These are phyloP conservation scores for Biscogniauxia marginata DNA, from an alignment of 2,329 filamentous ascomycete genomes.

Conservation along the genomic window DNA sequence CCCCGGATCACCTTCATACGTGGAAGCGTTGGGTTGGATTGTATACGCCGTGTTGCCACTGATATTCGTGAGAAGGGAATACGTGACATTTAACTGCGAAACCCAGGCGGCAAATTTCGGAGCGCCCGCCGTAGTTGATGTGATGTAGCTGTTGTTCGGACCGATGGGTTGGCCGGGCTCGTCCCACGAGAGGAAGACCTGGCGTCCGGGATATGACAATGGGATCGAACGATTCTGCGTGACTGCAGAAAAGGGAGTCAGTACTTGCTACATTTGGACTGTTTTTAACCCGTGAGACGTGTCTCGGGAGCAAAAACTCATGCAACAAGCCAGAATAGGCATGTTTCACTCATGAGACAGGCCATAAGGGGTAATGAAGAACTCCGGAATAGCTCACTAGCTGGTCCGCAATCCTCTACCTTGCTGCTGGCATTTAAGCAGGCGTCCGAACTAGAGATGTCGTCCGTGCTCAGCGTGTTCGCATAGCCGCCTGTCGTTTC, in stretches of 20 bases:
- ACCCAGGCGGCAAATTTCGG: constrained; percentile 75
- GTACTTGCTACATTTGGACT: too few species aligned
- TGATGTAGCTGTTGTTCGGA: constrained; percentile 81
- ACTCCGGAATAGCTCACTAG: too few species aligned
- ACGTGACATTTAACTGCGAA: constrained; percentile 73
- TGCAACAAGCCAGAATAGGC: too few species aligned
- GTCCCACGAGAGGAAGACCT: constrained; percentile 73
- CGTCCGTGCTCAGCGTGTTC: constrained; percentile 52
- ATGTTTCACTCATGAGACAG: too few species aligned
- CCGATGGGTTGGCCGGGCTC: constrained; percentile 65
- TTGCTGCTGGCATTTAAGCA: constrained; percentile 58
- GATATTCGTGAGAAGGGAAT: constrained; percentile 57
- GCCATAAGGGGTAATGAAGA: too few species aligned
- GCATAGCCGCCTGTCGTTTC: constrained; percentile 63
- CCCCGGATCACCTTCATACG: constrained; percentile 65
- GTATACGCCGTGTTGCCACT: constrained; percentile 61
- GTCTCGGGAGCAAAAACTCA: too few species aligned
- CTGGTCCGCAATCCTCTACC: constrained; percentile 59
- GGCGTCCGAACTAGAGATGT: constrained; percentile 42
- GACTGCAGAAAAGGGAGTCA: too few species aligned
- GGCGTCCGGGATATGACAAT: constrained; percentile 70
- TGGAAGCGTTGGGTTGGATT: constrained; percentile 68
- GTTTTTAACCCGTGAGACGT: too few species aligned
- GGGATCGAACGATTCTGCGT: constrained; percentile 67
- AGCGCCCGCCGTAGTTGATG: constrained; percentile 53